Evolutionary conservation across 805 yeast species (phyloP), one percentile per base, ranked within the genome.

Genomic region (Suhomyces tanzawaensis): DNA sequence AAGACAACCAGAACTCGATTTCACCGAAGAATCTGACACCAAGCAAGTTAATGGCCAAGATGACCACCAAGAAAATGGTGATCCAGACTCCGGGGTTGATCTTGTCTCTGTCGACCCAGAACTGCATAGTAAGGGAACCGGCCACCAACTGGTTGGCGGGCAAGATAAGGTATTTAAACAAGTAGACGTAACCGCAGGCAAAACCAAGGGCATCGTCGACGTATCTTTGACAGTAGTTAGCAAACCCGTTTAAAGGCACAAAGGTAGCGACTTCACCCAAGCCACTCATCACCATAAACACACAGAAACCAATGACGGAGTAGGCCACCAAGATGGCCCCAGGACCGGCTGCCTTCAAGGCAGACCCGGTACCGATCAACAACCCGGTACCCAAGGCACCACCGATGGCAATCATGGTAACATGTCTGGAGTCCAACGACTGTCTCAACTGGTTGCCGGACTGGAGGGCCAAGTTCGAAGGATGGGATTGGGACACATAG

Each of bases 331-430:
- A 69, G 32, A 77, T 68, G 36, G 79, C 66, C 19, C 72, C 83
- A 2, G 83, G 91, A 6, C 95, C 95, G 11, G 86, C 88, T 9
- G 71, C 57, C n/a, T 72, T 67, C 39, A 85, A 68, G 1, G 90
- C 81, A 12, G 79, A 64, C 40, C 89, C 88, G 3, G 90, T 82
- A 51, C 90, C 88, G 48, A 85, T 81, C 47, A 85, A 66, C 40
- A 85, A 69, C 53, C 90, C 95, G 1, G 93, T 84, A 39, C 93
- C 93, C 36, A 85, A 62, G 7, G 91, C 85, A 48, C 93, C 91
- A 48, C 93, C 95, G 47, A 86, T 77, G 46, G 93, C 84, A 53
- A 82, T 79, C 84, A 82, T 79, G 39, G 79, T 72, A 45, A 81
- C 71, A 52, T 82, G 88, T 37, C 88, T 59, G 33, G 84, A 74